Percentiles rank a stretch among this genome's conserved stretches.
Conservation (phyloP, 2,329 filamentous ascomycete genomes). For the Scleromitrula shiraiana region DNA sequence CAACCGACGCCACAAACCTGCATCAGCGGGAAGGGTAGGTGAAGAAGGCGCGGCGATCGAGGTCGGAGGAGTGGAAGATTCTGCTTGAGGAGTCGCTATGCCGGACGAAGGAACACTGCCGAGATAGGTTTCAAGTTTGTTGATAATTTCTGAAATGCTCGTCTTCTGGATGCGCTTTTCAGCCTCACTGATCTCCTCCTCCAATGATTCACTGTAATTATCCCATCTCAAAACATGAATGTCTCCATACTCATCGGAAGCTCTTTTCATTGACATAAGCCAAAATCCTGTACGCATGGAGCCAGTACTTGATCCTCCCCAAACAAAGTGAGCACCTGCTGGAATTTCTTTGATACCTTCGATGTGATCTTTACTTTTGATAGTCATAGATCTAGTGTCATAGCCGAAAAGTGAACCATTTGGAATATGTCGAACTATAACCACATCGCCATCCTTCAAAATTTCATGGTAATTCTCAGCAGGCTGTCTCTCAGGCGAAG, state of each 20-base stretch:
- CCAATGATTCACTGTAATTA: slow-evolving; percentile 45
- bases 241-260: slow-evolving; percentile 24
- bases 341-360: slow-evolving; percentile 48
- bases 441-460: slow-evolving; percentile 37
- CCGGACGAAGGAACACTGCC: neutral
- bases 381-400: slow-evolving; percentile 36
- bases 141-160: slow-evolving; percentile 23
- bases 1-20: slow-evolving; percentile 43
- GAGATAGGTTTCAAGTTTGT: slow-evolving; percentile 22
- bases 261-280: slow-evolving; percentile 33
- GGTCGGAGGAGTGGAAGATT: neutral
- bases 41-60: neutral
- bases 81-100: neutral
- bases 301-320: slow-evolving; percentile 43
- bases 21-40: slow-evolving; percentile 14
- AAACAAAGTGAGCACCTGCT: slow-evolving; percentile 50
- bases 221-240: slow-evolving; percentile 47
- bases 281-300: slow-evolving; percentile 50
- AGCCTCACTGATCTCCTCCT: slow-evolving; percentile 37
- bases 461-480: slow-evolving; percentile 15
- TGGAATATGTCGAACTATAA: slow-evolving; percentile 46
- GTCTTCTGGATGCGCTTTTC: slow-evolving; percentile 40
- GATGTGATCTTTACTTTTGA: slow-evolving; percentile 42
- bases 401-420: slow-evolving; percentile 24
- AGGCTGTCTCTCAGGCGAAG: slow-evolving; percentile 18